Conservation (phyloP, 805 yeast genomes). For the Saccharomycopsis sp. region DNA sequence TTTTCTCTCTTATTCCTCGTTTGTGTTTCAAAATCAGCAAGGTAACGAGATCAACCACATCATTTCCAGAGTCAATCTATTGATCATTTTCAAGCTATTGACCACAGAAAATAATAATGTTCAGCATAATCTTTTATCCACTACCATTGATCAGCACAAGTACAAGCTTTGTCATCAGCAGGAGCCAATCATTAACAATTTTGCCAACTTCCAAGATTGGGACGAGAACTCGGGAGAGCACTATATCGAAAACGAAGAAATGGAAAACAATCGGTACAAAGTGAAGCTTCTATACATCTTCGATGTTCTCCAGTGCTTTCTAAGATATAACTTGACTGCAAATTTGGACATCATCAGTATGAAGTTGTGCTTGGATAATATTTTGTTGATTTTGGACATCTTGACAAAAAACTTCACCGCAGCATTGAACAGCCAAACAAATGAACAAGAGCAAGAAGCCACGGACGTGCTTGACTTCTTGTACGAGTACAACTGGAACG, state of each 20-base stretch:
- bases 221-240: not conserved
- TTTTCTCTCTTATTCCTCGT: constrained; percentile 33
- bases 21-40: constrained; percentile 33
- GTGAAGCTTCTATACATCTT: constrained; percentile 30
- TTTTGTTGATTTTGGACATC: constrained; percentile 25
- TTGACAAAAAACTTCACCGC: constrained; percentile 20
- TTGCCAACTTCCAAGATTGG: constrained; percentile 5
- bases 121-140: constrained; percentile 20
- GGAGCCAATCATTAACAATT: constrained; percentile 26
- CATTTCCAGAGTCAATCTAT: constrained; percentile 27
- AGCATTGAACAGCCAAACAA: no score
- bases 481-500: constrained; percentile 30
- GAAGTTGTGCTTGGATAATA: constrained; percentile 26
- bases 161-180: constrained; percentile 38
- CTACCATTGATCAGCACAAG: constrained; percentile 29
- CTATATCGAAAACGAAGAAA: constrained; percentile 23
- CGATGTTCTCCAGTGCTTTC: constrained; percentile 27
- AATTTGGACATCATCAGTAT: constrained; percentile 29
- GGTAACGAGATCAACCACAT: constrained; percentile 24
- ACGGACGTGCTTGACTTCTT: constrained; percentile 6
- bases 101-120: constrained; percentile 7
- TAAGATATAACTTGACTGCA: constrained; percentile 33
- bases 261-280: constrained; percentile 25
- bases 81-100: constrained; percentile 27
- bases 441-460: constrained; percentile 2